Percentiles rank a stretch among this genome's conserved stretches.
These are phyloP conservation scores for Aegilops umbellulata DNA, from an alignment of 176 grass and related monocot genomes.

Conservation along the genomic window DNA sequence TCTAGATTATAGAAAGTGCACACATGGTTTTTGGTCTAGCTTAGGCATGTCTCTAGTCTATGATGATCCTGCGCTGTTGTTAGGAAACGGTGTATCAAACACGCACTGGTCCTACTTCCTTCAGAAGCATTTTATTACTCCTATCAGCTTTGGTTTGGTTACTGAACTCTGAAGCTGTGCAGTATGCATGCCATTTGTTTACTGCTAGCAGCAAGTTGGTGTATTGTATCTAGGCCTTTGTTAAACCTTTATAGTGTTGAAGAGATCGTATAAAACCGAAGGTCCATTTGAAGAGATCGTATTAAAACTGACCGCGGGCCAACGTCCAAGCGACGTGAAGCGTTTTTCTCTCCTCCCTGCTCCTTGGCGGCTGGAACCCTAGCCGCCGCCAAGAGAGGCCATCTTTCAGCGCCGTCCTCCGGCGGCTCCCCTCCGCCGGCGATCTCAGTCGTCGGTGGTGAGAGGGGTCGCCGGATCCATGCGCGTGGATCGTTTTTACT, in stretches of 20 bases:
- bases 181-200: neutral
- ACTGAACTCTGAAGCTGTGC: neutral
- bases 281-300: neutral
- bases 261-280: neutral
- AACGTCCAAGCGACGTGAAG: no score
- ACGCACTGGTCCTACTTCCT: neutral
- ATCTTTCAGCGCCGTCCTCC: no score
- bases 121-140: neutral
- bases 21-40: neutral
- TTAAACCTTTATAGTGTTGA: neutral
- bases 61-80: conserved; percentile 6
- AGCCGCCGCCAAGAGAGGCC: no score
- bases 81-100: neutral
- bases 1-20: neutral
- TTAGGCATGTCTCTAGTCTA: neutral
- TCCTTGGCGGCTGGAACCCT: no score
- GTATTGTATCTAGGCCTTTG: neutral
- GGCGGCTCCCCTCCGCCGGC: no score
- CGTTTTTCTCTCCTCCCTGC: no score
- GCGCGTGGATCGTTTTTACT: no score
- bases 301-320: no score
- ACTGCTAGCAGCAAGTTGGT: neutral
- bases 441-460: no score
- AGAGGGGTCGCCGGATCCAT: no score
- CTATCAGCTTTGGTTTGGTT: neutral